Conservation (phyloP, 306 rosid genomes). For the Vachellia collinsii region DNA sequence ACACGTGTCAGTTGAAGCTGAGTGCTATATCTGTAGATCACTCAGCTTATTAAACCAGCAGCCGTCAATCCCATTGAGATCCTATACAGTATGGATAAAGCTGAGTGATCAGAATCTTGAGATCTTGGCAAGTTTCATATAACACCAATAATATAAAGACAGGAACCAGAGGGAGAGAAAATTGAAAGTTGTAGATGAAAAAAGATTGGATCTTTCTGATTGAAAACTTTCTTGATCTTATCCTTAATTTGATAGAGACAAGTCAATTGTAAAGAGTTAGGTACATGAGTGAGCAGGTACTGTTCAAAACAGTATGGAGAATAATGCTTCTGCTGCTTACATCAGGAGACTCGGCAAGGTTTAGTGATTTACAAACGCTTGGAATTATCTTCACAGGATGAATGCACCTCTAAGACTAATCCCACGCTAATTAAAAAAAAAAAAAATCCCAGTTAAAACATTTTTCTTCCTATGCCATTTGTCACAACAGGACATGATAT, state of each 20-base stretch:
- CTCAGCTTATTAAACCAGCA: conserved; percentile 59
- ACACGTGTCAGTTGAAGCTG: conserved; percentile 67
- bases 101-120: not conserved
- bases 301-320: not conserved
- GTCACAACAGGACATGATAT: too few species aligned
- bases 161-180: not conserved
- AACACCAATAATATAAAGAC: not conserved
- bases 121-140: not conserved
- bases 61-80: conserved; percentile 49
- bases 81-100: conserved; percentile 33
- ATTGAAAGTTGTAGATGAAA: not conserved
- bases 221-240: not conserved
- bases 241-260: not conserved
- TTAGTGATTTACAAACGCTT: conserved; percentile 51
- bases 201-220: not conserved
- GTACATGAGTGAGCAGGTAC: not conserved
- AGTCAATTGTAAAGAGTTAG: not conserved
- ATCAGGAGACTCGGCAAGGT: conserved; percentile 61
- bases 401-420: too few species aligned
- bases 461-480: too few species aligned
- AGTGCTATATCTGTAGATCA: conserved; percentile 53
- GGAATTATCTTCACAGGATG: conserved; percentile 40
- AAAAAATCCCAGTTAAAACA: too few species aligned
- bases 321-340: conserved; percentile 16
- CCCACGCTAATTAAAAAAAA: too few species aligned